A percentile compares a stretch with the other conserved stretches of the same genome.
These are phyloP conservation scores for Chernovozyma sophiae-reginae DNA, from an alignment of 1,139 yeast genomes.

Conservation along the genomic window DNA sequence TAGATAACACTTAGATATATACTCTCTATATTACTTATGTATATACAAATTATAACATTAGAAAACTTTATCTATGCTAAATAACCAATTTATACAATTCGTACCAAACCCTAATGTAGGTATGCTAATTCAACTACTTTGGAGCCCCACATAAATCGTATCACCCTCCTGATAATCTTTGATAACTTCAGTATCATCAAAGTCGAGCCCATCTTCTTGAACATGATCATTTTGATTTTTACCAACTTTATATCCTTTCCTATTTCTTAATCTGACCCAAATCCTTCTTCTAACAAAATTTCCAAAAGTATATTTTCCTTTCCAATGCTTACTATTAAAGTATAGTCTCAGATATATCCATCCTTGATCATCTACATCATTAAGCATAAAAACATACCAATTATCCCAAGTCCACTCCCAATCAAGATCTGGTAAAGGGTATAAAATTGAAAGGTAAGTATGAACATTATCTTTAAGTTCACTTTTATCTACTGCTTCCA, in stretches of 20 bases:
- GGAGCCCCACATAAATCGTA: background rate
- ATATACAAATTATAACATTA: too few species aligned
- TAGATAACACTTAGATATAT: too few species aligned
- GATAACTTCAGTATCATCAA: background rate
- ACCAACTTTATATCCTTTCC: background rate
- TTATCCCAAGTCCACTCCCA: slow-evolving; percentile 74
- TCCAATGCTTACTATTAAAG: slow-evolving; percentile 53
- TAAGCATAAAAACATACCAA: slow-evolving; percentile 71
- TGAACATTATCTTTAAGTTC: slow-evolving; percentile 6
- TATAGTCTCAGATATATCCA: slow-evolving; percentile 59
- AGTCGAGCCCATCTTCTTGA: background rate
- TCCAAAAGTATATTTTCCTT: slow-evolving; percentile 53
- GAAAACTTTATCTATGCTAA: too few species aligned
- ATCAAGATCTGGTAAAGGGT: slow-evolving; percentile 58
- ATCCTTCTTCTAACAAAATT: slow-evolving; percentile 56
- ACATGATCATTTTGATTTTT: background rate
- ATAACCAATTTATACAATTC: too few species aligned
- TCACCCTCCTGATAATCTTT: background rate
- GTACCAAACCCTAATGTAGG: too few species aligned
- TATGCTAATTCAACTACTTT: too few species aligned
- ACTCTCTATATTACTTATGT: too few species aligned
- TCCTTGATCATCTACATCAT: slow-evolving; percentile 74
- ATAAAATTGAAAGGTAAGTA: slow-evolving; percentile 31
- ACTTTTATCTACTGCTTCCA: slow-evolving; percentile 10
- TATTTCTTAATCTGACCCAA: slow-evolving; percentile 49